A percentile compares a stretch with the other conserved stretches of the same genome.
Conservation (phyloP, 768 basidiomycete genomes). For the Leccinum rimulosum region DNA sequence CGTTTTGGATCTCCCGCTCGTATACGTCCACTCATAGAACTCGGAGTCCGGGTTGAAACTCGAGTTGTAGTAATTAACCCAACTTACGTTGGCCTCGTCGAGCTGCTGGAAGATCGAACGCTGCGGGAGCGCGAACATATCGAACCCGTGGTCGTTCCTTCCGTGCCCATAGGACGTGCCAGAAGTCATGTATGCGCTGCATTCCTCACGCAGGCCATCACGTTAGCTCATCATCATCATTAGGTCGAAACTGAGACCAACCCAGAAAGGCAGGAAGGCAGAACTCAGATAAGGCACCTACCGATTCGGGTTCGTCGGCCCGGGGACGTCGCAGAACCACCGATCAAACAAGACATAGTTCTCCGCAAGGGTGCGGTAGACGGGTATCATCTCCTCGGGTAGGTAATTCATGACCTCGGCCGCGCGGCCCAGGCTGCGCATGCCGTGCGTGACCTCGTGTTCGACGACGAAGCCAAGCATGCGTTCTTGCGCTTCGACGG, state of each 20-base stretch:
- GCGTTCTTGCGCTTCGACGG: slow-evolving; percentile 2
- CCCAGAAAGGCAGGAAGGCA: neutral
- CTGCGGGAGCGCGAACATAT: slow-evolving; percentile 21
- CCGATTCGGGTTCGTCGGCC: slow-evolving; percentile 28
- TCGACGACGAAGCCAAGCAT: slow-evolving; percentile 26
- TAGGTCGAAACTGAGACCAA: neutral
- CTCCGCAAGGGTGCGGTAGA: slow-evolving; percentile 23
- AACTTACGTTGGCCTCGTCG: slow-evolving; percentile 24
- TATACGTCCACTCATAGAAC: slow-evolving; percentile 22
- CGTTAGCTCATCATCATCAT: neutral
- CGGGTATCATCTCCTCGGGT: slow-evolving; percentile 24
- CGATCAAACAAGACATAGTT: slow-evolving; percentile 24
- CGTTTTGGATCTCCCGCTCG: slow-evolving; percentile 15
- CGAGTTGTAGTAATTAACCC: slow-evolving; percentile 28
- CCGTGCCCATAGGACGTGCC: slow-evolving; percentile 27
- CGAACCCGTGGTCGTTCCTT: slow-evolving; percentile 15
- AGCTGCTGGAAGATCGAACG: slow-evolving; percentile 29
- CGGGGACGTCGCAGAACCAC: slow-evolving; percentile 27
- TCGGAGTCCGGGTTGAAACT: slow-evolving; percentile 26
- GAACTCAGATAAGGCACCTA: neutral
- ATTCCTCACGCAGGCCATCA: neutral
- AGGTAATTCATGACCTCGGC: slow-evolving; percentile 22
- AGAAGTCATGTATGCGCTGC: slow-evolving; percentile 26
- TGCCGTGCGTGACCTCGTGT: slow-evolving; percentile 16
- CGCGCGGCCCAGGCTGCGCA: slow-evolving; percentile 12